Conservation (phyloP, 305 asterid genomes). For the Solanum hybrid region DNA sequence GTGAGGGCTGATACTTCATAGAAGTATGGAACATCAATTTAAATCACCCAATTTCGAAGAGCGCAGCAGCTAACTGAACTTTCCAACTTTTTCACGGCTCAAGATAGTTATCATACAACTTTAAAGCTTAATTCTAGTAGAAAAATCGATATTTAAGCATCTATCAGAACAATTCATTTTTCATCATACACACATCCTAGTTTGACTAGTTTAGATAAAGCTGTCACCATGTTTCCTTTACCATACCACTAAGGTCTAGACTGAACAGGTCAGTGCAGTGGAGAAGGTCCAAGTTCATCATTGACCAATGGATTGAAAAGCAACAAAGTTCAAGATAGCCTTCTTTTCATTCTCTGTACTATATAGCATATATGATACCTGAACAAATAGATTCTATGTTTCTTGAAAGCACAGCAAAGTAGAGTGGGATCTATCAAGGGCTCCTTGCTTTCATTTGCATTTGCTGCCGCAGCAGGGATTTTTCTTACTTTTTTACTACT, state of each 20-base stretch:
- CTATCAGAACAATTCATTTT: not conserved
- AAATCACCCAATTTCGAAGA: not conserved
- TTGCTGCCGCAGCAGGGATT: slow-evolving; percentile 80
- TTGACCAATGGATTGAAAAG: not conserved
- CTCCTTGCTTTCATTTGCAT: slow-evolving; percentile 86
- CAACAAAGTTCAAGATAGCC: not conserved
- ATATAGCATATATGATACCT: slow-evolving; percentile 35
- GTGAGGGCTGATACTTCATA: not conserved
- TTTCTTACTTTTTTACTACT: slow-evolving; percentile 81
- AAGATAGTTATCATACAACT: not conserved
- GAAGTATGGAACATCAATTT: not conserved
- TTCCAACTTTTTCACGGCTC: not conserved
- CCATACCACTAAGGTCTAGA: not conserved
- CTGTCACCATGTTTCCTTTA: not conserved
- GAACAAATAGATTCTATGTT: slow-evolving; percentile 85
- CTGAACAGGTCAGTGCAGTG: not conserved
- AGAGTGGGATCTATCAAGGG: slow-evolving; percentile 89
- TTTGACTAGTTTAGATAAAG: not conserved
- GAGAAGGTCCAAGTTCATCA: not conserved
- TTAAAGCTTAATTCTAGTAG: not conserved
- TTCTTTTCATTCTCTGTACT: not conserved
- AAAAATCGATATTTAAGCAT: not conserved
- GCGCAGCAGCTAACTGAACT: not conserved
- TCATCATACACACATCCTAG: not conserved
- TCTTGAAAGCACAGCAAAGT: slow-evolving; percentile 95